Conservation (phyloP, 192 early-diverging fungal genomes). For the Coemansia sp. region DNA sequence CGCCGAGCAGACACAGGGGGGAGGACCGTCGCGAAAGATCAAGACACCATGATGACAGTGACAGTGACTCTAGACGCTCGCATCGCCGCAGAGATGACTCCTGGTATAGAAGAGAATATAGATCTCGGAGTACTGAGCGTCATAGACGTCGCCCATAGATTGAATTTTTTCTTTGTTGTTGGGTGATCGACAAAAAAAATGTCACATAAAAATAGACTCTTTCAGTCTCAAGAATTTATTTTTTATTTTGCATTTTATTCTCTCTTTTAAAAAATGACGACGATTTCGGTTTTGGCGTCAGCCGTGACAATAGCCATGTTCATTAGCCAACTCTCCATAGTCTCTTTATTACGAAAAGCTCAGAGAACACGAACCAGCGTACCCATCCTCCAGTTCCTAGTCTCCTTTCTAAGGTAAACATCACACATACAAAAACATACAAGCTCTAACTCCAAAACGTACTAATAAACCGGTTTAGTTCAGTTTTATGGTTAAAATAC, state of each 20-base stretch:
- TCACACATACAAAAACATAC: neutral
- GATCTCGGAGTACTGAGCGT: constrained; percentile 27
- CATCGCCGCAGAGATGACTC: constrained; percentile 11
- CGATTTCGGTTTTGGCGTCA: constrained; percentile 24
- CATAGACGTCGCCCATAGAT: constrained; percentile 12
- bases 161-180: no score
- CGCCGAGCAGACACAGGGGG: constrained; percentile 6
- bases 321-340: constrained; percentile 36
- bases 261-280: constrained; percentile 15
- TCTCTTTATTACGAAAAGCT: constrained; percentile 21
- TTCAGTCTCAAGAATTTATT: neutral
- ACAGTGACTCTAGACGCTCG: neutral
- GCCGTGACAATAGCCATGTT: constrained; percentile 37
- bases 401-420: constrained; percentile 30
- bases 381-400: constrained; percentile 28
- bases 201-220: neutral
- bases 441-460: neutral
- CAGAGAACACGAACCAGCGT: constrained; percentile 13
- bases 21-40: neutral
- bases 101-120: constrained; percentile 4
- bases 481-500: constrained; percentile 47
- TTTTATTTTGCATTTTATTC: neutral
- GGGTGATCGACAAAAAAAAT: no score
- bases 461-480: constrained; percentile 6
- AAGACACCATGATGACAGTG: neutral